A percentile compares a stretch with the other conserved stretches of the same genome.
Conservation (phyloP, 1,284 basidiomycete species). For the Leccinum insolens region DNA sequence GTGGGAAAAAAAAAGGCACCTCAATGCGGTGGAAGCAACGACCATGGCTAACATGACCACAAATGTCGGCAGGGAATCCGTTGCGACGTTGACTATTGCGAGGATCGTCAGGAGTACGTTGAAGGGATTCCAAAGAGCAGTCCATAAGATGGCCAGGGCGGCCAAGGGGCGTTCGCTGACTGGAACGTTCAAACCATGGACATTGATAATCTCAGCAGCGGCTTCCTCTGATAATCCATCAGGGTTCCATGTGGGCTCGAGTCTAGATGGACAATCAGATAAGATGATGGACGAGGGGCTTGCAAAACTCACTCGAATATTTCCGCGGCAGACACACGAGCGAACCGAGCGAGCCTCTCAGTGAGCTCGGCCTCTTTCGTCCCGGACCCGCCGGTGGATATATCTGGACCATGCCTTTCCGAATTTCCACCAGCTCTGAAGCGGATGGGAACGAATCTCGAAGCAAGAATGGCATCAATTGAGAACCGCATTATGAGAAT, state of each 20-base stretch:
- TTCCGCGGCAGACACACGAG: conserved; percentile 25
- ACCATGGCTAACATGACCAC: conserved; percentile 36
- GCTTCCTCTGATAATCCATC: conserved; percentile 29
- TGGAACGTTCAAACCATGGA: conserved; percentile 30
- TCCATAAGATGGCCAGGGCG: conserved; percentile 29
- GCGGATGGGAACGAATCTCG: conserved; percentile 24
- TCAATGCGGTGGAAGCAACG: conserved; percentile 33
- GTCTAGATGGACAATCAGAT: conserved; percentile 19
- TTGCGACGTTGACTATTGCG: conserved; percentile 32
- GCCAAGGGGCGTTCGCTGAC: conserved; percentile 35
- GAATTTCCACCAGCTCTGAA: conserved; percentile 20
- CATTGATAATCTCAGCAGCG: conserved; percentile 21
- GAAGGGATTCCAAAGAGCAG: conserved; percentile 35
- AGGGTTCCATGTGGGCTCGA: conserved; percentile 31
- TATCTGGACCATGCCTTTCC: conserved; percentile 35
- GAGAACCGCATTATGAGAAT: conserved; percentile 25
- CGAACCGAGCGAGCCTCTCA: conserved; percentile 28
- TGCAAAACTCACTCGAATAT: conserved; percentile 26
- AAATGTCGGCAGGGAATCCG: conserved; percentile 34
- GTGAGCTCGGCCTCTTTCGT: conserved; percentile 28
- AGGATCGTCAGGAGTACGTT: conserved; percentile 35
- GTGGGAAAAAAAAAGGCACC: conserved; percentile 15
- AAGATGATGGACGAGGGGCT: neutral
- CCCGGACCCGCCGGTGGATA: conserved; percentile 17
- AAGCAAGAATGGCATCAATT: conserved; percentile 25